These are phyloP conservation scores for Wickerhamiella nectarea DNA, from an alignment of 805 yeast species.

Conservation along the genomic window DNA sequence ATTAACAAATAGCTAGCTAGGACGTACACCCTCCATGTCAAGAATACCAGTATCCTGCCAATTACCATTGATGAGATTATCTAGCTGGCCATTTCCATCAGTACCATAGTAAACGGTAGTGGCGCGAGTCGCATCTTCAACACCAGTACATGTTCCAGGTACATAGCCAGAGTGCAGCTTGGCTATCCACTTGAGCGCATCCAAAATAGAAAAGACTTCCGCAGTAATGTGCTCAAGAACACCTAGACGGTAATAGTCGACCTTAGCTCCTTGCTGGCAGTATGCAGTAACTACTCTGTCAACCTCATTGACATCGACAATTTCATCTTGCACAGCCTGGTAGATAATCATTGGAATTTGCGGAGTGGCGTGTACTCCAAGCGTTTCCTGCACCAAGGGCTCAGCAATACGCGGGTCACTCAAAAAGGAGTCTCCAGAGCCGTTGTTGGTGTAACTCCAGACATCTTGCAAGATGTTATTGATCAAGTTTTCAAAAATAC, in stretches of 20 bases:
- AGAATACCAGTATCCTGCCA: slow-evolving; percentile 4
- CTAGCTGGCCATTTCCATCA: background rate
- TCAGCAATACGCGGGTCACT: slow-evolving; percentile 10
- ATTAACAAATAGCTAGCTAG: background rate
- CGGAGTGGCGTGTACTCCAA: slow-evolving; percentile 12
- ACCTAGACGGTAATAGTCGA: slow-evolving; percentile 14
- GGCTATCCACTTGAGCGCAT: background rate
- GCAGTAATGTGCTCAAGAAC: background rate
- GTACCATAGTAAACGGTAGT: background rate
- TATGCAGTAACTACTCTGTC: slow-evolving; percentile 14
- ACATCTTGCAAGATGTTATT: slow-evolving; percentile 16
- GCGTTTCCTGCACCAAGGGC: slow-evolving; percentile 15
- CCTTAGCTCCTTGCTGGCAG: slow-evolving; percentile 18
- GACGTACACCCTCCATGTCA: background rate
- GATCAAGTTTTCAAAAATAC: slow-evolving; percentile 12
- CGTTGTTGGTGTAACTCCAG: slow-evolving; percentile 14
- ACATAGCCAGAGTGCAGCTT: background rate
- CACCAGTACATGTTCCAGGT: background rate
- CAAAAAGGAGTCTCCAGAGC: slow-evolving; percentile 9
- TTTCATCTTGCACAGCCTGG: slow-evolving; percentile 21
- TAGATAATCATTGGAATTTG: slow-evolving; percentile 19
- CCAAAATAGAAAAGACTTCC: background rate
- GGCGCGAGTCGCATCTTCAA: background rate
- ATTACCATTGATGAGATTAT: background rate
- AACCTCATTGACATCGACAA: slow-evolving; percentile 15